Conservation (phyloP, 2,329 filamentous ascomycete genomes). For the Daldinia sp. region DNA sequence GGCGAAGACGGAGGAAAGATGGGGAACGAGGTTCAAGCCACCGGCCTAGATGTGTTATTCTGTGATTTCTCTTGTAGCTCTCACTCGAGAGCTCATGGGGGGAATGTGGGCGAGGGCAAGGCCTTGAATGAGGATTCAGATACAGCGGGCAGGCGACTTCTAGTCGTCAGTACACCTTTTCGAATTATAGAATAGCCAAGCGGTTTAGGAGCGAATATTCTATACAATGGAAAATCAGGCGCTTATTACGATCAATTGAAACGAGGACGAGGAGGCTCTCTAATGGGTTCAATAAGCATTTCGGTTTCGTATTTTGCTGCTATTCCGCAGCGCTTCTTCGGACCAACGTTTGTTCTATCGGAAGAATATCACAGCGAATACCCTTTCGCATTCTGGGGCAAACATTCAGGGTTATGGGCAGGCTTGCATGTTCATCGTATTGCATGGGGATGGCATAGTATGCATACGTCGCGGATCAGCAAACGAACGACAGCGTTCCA, state of each 20-base stretch:
- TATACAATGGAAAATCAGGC: background rate
- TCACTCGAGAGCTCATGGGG: background rate
- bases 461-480: constrained; percentile 13
- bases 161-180: background rate
- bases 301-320: constrained; percentile 4
- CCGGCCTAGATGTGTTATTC: constrained; percentile 54
- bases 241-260: background rate
- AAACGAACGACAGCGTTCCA: constrained; percentile 11
- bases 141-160: background rate
- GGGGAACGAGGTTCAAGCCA: constrained; percentile 41
- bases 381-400: constrained; percentile 20
- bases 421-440: constrained; percentile 23
- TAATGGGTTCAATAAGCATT: background rate
- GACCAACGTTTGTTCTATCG: background rate
- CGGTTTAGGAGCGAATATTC: background rate
- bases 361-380: constrained; percentile 14
- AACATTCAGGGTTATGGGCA: constrained; percentile 18
- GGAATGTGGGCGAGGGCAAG: background rate
- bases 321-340: constrained; percentile 1
- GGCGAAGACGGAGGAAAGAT: constrained; percentile 46
- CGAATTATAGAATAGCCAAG: background rate
- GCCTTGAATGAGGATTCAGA: background rate
- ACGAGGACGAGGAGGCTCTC: background rate
- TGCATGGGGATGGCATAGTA: constrained; percentile 29
- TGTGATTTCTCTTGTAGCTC: constrained; percentile 44